A percentile compares a stretch with the other conserved stretches of the same genome.
Evolutionary conservation across 2,329 filamentous ascomycete genomes (phyloP).

Genomic region (Penicillium sp.): DNA sequence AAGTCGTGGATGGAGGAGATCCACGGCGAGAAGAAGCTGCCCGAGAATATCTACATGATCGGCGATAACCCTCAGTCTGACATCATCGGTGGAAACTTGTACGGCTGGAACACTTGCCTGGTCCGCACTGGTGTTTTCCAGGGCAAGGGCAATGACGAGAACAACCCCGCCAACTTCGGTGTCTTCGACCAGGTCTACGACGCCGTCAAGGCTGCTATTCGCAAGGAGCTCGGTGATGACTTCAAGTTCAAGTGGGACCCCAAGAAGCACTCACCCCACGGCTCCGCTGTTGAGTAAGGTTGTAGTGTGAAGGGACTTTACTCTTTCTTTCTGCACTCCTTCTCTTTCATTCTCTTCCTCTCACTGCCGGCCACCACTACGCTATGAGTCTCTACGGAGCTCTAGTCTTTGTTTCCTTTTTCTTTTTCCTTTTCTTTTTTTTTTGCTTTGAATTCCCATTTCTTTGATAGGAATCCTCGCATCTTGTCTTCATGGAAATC

Average conservation of each 20-base stretch:
- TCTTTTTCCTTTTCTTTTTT: not conserved
- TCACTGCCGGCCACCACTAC: not conserved
- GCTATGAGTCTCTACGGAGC: not conserved
- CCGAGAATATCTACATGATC: slow-evolving; percentile 74
- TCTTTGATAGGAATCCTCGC: slow-evolving; percentile 1
- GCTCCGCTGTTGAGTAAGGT: slow-evolving; percentile 60
- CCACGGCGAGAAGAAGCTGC: slow-evolving; percentile 71
- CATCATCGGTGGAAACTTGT: slow-evolving; percentile 77
- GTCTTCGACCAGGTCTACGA: slow-evolving; percentile 75
- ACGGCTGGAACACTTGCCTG: slow-evolving; percentile 79
- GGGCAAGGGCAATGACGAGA: slow-evolving; percentile 72
- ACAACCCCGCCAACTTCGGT: slow-evolving; percentile 77
- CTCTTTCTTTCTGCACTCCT: not conserved
- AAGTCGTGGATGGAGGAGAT: slow-evolving; percentile 74
- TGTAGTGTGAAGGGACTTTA: slow-evolving; percentile 2
- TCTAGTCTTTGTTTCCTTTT: not conserved
- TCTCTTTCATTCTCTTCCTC: not conserved
- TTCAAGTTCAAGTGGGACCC: slow-evolving; percentile 75
- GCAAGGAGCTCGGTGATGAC: slow-evolving; percentile 70
- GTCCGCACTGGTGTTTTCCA: slow-evolving; percentile 79
- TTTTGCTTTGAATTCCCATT: not conserved
- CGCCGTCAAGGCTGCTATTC: slow-evolving; percentile 68
- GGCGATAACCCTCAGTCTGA: slow-evolving; percentile 75
- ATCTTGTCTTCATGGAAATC: slow-evolving; percentile 1
- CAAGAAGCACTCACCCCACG: slow-evolving; percentile 66